Percentiles rank a stretch among this genome's conserved stretches.
phyloP scores from a whole-genome alignment of 2,329 filamentous ascomycete genomes.

The Fusarium buxicola region DNA sequence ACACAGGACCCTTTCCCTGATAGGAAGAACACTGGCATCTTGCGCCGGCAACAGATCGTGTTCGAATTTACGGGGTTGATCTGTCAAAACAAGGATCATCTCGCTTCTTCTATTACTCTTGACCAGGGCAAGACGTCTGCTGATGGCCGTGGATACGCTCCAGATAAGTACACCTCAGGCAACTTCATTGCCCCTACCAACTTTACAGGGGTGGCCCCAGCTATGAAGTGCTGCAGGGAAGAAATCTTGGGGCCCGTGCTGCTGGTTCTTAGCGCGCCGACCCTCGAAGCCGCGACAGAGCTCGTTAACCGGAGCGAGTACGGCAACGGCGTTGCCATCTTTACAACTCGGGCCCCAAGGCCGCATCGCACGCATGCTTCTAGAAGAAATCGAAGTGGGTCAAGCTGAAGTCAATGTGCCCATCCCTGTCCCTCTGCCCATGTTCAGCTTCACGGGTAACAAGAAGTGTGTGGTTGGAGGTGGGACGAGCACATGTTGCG shows the following conservation, averaged over 20 bases:
- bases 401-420: conserved; percentile 46
- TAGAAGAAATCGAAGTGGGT: conserved; percentile 47
- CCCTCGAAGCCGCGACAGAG: conserved; percentile 50
- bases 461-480: conserved; percentile 75
- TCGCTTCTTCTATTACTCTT: conserved; percentile 78
- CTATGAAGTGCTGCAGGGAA: conserved; percentile 52
- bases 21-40: conserved; percentile 73
- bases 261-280: conserved; percentile 50
- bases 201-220: conserved; percentile 48
- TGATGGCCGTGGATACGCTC: conserved; percentile 39
- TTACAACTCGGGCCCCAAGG: conserved; percentile 48
- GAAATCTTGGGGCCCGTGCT: conserved; percentile 53
- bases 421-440: conserved; percentile 44
- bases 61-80: conserved; percentile 79
- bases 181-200: conserved; percentile 61
- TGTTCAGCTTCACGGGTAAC: conserved; percentile 49
- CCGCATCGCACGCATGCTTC: conserved; percentile 40
- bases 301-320: conserved; percentile 49
- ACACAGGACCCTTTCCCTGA: conserved; percentile 75
- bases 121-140: conserved; percentile 70
- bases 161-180: conserved; percentile 40
- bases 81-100: conserved; percentile 77
- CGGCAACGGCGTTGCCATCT: conserved; percentile 52
- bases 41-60: conserved; percentile 78
- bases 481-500: conserved; percentile 77